Percentiles rank a stretch among this genome's conserved stretches.
Evolutionary conservation across 2,329 filamentous ascomycete genomes (phyloP).

Genomic region (Monosporascus sp.): DNA sequence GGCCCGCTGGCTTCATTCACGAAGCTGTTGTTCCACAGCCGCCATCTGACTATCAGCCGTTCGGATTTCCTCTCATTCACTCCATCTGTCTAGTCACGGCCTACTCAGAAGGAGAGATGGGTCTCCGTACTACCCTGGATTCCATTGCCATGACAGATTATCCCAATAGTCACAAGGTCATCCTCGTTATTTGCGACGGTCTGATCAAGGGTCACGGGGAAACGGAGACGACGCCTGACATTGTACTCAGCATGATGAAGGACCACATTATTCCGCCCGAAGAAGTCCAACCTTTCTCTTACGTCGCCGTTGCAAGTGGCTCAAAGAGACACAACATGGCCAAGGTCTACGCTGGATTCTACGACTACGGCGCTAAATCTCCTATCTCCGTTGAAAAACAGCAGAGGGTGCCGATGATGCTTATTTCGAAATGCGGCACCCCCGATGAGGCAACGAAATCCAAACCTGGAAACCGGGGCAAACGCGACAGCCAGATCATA

Average conservation of each 20-base stretch:
- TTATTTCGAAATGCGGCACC: conserved; percentile 92
- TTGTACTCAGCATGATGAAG: conserved; percentile 88
- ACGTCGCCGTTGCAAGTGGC: conserved; percentile 91
- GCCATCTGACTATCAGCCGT: conserved; percentile 94
- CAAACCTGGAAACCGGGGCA: conserved; percentile 95
- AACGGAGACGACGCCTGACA: conserved; percentile 78
- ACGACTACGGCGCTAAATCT: conserved; percentile 84
- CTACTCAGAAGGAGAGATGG: conserved; percentile 92
- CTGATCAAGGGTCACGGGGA: conserved; percentile 96
- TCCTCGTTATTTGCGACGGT: conserved; percentile 94
- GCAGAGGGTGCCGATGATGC: conserved; percentile 96
- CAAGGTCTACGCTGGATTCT: conserved; percentile 96
- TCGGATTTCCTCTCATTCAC: conserved; percentile 90
- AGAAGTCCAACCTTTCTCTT: conserved; percentile 86
- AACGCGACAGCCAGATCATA: conserved; percentile 98
- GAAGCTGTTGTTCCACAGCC: conserved; percentile 94
- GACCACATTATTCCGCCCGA: conserved; percentile 75
- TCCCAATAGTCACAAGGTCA: conserved; percentile 97
- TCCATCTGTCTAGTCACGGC: conserved; percentile 91
- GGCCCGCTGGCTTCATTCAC: conserved; percentile 91
- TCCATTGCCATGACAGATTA: conserved; percentile 98
- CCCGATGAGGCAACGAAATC: conserved; percentile 73
- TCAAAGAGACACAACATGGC: conserved; percentile 99
- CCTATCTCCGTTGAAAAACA: conserved; percentile 79
- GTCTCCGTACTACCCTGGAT: conserved; percentile 87